Evolutionary conservation across 2,329 filamentous ascomycete genomes (phyloP).

Genomic region (Trichoderma sp.): DNA sequence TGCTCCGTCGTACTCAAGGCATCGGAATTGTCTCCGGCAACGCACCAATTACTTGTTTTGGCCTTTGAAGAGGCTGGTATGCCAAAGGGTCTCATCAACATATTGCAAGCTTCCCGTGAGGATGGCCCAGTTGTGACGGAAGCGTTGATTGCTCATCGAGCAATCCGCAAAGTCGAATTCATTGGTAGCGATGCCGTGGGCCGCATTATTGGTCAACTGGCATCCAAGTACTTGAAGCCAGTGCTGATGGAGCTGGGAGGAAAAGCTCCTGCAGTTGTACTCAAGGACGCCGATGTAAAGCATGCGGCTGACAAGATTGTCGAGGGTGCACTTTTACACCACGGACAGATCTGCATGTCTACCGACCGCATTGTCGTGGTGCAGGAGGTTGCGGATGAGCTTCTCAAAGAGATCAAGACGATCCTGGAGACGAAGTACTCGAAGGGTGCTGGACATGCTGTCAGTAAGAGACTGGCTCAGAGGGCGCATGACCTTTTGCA

Average conservation of each 20-base stretch:
- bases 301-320: slow-evolving; percentile 38
- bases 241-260: slow-evolving; percentile 51
- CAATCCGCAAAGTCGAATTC: slow-evolving; percentile 46
- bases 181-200: slow-evolving; percentile 47
- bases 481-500: slow-evolving; percentile 4
- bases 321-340: slow-evolving; percentile 25
- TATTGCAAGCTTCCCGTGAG: slow-evolving; percentile 35
- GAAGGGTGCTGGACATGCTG: neutral
- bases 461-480: neutral
- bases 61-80: slow-evolving; percentile 45
- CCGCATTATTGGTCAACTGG: slow-evolving; percentile 39
- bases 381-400: neutral
- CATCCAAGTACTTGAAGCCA: slow-evolving; percentile 46
- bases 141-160: slow-evolving; percentile 38
- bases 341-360: slow-evolving; percentile 72
- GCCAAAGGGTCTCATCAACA: slow-evolving; percentile 44
- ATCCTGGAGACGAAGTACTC: neutral
- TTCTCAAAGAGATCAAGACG: neutral
- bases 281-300: slow-evolving; percentile 47
- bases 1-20: slow-evolving; percentile 34
- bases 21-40: slow-evolving; percentile 36
- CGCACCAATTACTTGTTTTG: slow-evolving; percentile 36
- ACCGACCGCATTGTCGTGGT: slow-evolving; percentile 59
- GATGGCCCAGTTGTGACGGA: slow-evolving; percentile 39
- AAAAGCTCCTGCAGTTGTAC: slow-evolving; percentile 46